Conservation (phyloP, 208 protist species). For the Crithidia expoeki region DNA sequence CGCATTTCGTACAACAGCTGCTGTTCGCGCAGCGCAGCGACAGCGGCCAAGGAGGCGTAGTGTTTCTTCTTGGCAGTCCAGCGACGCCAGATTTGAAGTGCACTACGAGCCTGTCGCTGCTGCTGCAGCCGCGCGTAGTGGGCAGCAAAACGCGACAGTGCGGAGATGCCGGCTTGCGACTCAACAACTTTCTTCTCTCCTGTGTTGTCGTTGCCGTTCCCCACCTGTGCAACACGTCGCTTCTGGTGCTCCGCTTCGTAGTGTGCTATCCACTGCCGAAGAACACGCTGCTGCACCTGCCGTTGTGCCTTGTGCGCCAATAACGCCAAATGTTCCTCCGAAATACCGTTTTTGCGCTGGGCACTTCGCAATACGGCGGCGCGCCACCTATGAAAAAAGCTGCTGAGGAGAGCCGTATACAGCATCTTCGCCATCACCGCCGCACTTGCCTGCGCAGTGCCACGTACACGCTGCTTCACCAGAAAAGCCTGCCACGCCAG, state of each 20-base stretch:
- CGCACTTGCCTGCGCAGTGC: slow-evolving; percentile 17
- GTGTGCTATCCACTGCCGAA: slow-evolving; percentile 40
- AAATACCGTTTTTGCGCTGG: slow-evolving; percentile 6
- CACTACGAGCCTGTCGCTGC: slow-evolving; percentile 10
- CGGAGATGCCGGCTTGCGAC: not conserved
- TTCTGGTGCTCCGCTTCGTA: not conserved
- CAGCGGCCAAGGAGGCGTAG: slow-evolving; percentile 35
- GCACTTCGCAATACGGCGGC: not conserved
- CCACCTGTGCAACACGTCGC: not conserved
- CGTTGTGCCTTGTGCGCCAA: slow-evolving; percentile 50
- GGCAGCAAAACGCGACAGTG: slow-evolving; percentile 32
- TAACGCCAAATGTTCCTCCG: slow-evolving; percentile 35
- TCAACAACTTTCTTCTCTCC: not conserved
- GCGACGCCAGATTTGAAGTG: slow-evolving; percentile 50
- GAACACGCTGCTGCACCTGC: slow-evolving; percentile 42
- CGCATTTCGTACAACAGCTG: slow-evolving; percentile 42
- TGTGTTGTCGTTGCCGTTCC: not conserved
- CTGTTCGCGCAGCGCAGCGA: slow-evolving; percentile 48
- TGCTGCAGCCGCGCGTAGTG: slow-evolving; percentile 25
- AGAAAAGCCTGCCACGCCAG: slow-evolving; percentile 48
- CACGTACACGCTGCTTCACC: slow-evolving; percentile 19
- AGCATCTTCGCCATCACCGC: slow-evolving; percentile 31
- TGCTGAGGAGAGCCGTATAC: slow-evolving; percentile 8
- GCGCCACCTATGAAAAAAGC: slow-evolving; percentile 57
- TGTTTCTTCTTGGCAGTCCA: slow-evolving; percentile 41